Evolutionary conservation across 305 asterid species (phyloP), one percentile per base, ranked within the genome.

Genomic region (Stenogyne calaminthoides): DNA sequence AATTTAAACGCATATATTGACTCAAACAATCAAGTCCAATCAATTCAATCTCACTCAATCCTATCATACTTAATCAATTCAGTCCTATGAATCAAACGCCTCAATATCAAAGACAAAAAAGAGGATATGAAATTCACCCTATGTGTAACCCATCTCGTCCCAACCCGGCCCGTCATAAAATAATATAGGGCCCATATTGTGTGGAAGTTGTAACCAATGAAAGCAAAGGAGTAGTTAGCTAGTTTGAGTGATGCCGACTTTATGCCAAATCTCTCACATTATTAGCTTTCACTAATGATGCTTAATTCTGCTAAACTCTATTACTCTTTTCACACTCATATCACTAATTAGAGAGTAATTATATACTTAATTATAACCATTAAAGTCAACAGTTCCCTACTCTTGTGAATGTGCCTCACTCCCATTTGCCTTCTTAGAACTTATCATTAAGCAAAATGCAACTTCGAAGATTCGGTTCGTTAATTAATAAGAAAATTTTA

Each of bases 191-290:
- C 20, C 69, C 69, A 71, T 20, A 46, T 52, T 14, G 11, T 18
- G 20, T 22, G 34, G 61, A 60, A 67, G 52, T 18, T 22, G 42
- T n/a, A 18, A 71, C 29, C 47, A 42, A 57, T 60, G 52, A 61
- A 71, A 71, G 62, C 62, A 72, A 49, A 36, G 64, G 55, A 10
- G 68, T 47, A 16, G 69, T 46, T 70, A 71, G 61, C 58, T 71
- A 71, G 69, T 36, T 68, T 51, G 40, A 20, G 55, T 20, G 77
- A 69, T 10, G 66, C 55, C 29, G 71, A 76, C 79, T 55, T 67
- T 62, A 39, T 40, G 76, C 84, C 77, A 67, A 67, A 78, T 64
- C 74, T 49, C 10, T 64, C 67, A 22, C 25, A 25, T 25, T 32
- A 46, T 44, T 69, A 73, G 51, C 72, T 72, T 32, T 68, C 54